phyloP scores from a whole-genome alignment of 257 asterid genomes.

The Cinchona pubescens region DNA sequence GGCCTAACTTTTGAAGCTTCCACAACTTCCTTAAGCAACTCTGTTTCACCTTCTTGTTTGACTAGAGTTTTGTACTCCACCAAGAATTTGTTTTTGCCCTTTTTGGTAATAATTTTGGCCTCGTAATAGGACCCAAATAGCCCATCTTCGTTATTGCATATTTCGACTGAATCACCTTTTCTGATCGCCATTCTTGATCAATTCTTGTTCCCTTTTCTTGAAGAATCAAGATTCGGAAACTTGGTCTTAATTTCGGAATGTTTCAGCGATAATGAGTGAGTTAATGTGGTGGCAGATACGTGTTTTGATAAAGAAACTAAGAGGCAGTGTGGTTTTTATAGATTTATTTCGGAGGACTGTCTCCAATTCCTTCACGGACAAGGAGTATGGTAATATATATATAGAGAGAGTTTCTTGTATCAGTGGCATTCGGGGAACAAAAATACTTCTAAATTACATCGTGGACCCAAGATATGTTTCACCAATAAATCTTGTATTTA shows the following conservation, averaged over 20 bases:
- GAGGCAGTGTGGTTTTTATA: too few species aligned
- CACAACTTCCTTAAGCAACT: conserved; percentile 6
- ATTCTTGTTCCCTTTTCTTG: background rate
- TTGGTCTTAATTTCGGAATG: too few species aligned
- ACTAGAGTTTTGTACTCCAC: conserved; percentile 18
- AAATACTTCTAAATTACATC: too few species aligned
- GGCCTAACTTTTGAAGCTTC: conserved; percentile 16
- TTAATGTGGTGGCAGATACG: background rate
- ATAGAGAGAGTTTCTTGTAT: too few species aligned
- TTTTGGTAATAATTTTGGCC: background rate
- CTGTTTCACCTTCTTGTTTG: conserved; percentile 7
- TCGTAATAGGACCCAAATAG: conserved; percentile 19
- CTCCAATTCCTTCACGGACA: too few species aligned
- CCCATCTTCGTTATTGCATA: conserved; percentile 20
- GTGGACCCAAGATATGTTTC: too few species aligned
- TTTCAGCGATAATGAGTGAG: background rate
- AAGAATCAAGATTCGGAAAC: too few species aligned
- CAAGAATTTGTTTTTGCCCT: background rate
- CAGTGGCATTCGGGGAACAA: too few species aligned
- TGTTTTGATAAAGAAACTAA: too few species aligned
- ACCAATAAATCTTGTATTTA: too few species aligned
- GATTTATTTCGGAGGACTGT: too few species aligned
- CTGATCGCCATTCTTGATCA: conserved; percentile 5
- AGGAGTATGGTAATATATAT: too few species aligned
- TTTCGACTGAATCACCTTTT: conserved; percentile 16